Conservation (phyloP, 2,329 filamentous ascomycete species). For the Botrytis squamosa region DNA sequence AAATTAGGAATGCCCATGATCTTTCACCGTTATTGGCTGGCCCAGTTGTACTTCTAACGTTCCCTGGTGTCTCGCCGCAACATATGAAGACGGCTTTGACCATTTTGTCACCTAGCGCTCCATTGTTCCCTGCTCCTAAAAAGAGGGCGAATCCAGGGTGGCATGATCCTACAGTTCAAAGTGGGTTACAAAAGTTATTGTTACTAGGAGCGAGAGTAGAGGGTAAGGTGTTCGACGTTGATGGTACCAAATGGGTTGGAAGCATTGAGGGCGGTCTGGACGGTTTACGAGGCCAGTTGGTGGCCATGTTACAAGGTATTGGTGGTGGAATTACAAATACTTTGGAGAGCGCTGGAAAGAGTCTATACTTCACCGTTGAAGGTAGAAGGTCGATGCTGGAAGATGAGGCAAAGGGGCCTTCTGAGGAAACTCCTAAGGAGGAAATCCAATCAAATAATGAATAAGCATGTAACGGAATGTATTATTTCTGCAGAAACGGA, state of each 20-base stretch:
- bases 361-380: slow-evolving; percentile 85
- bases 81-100: slow-evolving; percentile 80
- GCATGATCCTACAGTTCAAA: slow-evolving; percentile 76
- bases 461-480: slow-evolving; percentile 26
- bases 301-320: slow-evolving; percentile 75
- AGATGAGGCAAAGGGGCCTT: slow-evolving; percentile 52
- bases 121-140: slow-evolving; percentile 74
- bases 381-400: slow-evolving; percentile 77
- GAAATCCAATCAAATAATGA: slow-evolving; percentile 27
- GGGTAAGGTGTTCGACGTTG: slow-evolving; percentile 51
- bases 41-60: slow-evolving; percentile 74
- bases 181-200: slow-evolving; percentile 80
- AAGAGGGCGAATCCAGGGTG: slow-evolving; percentile 76
- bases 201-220: slow-evolving; percentile 86
- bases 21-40: slow-evolving; percentile 78
- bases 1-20: slow-evolving; percentile 51
- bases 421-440: slow-evolving; percentile 22
- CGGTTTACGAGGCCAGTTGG: slow-evolving; percentile 76
- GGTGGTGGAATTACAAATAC: slow-evolving; percentile 73
- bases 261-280: slow-evolving; percentile 79
- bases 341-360: slow-evolving; percentile 79
- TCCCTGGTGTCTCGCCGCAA: slow-evolving; percentile 79
- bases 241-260: slow-evolving; percentile 62
- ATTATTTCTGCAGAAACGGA: slow-evolving; percentile 34
- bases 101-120: slow-evolving; percentile 69